Conservation (phyloP, 2,329 filamentous ascomycete species). For the Aspergillus nomiae region DNA sequence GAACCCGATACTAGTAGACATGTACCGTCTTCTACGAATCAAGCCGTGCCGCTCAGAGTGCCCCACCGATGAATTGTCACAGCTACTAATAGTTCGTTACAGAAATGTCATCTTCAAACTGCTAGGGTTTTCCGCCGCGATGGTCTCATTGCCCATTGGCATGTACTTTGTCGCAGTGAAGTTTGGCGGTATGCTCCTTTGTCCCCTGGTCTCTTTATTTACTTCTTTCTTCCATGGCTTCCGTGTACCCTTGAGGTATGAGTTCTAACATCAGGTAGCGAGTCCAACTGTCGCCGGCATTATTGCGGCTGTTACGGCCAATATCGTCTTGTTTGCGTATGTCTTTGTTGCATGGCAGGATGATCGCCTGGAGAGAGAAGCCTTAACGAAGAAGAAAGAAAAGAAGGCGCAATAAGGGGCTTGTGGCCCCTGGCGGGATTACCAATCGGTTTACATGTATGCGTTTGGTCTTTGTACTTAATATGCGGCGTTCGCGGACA, state of each 20-base stretch:
- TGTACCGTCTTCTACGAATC: background rate
- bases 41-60: background rate
- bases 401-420: constrained; percentile 46
- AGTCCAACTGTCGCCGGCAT: constrained; percentile 87
- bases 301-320: constrained; percentile 83
- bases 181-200: constrained; percentile 66
- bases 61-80: background rate
- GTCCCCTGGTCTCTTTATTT: constrained; percentile 4
- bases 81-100: constrained; percentile 34
- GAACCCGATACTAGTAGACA: background rate
- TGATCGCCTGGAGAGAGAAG: constrained; percentile 74
- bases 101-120: constrained; percentile 86
- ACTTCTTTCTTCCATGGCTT: background rate
- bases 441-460: background rate
- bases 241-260: background rate
- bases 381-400: constrained; percentile 60
- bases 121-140: constrained; percentile 84
- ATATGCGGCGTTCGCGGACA: constrained; percentile 7
- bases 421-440: background rate
- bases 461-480: constrained; percentile 5
- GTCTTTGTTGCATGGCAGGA: constrained; percentile 89
- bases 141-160: constrained; percentile 83
- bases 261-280: constrained; percentile 55
- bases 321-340: constrained; percentile 87
- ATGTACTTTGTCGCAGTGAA: constrained; percentile 84